phyloP scores from a whole-genome alignment of 768 basidiomycete species.

The Clathrus columnatus region DNA sequence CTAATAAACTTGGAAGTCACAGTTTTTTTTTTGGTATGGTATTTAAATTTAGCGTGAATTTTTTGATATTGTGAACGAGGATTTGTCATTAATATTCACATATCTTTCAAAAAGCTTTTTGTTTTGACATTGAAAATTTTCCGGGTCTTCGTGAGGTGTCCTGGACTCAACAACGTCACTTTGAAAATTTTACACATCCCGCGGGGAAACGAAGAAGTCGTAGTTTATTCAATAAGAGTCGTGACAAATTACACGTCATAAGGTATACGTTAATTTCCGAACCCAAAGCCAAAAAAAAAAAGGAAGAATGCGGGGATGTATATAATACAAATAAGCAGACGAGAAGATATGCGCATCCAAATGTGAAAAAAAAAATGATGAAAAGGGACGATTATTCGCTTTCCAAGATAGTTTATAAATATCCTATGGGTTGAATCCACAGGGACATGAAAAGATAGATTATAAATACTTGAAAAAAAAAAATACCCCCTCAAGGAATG shows the following conservation, averaged over 20 bases:
- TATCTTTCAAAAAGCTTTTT: too few species aligned
- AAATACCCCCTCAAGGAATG: too few species aligned
- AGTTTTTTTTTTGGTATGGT: too few species aligned
- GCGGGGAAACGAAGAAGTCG: neutral
- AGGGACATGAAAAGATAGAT: neutral
- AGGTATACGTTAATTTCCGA: neutral
- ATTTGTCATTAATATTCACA: too few species aligned
- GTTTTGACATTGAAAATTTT: too few species aligned
- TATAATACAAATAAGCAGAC: neutral
- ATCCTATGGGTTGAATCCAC: constrained; percentile 6
- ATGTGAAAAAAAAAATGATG: too few species aligned
- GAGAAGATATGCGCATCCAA: neutral
- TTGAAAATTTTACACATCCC: too few species aligned
- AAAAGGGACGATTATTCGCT: neutral
- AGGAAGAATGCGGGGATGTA: neutral
- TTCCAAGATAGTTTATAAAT: constrained; percentile 9
- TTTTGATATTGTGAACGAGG: too few species aligned
- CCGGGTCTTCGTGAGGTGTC: too few species aligned
- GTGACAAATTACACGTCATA: neutral
- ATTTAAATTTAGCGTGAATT: too few species aligned
- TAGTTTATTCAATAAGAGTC: neutral
- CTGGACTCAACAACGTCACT: too few species aligned
- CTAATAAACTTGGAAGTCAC: too few species aligned
- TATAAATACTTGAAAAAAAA: neutral
- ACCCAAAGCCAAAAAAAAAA: neutral